These are phyloP conservation scores for Triadica sebifera DNA, from an alignment of 345 rosid species.

Conservation along the genomic window DNA sequence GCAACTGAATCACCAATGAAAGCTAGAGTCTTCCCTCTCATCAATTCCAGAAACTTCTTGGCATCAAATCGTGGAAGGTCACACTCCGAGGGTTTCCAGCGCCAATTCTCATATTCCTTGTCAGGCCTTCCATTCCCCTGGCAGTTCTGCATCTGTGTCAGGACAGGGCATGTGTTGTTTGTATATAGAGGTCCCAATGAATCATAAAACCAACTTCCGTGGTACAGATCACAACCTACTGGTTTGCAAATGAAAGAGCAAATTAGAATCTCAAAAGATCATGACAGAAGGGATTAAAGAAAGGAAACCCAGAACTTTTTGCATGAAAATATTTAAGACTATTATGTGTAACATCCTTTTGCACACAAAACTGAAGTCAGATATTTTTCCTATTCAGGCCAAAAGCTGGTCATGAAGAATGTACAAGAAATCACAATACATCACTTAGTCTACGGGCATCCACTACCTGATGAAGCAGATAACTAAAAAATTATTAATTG, in stretches of 20 bases:
- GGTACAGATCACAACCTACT: conserved; percentile 78
- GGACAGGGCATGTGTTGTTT: conserved; percentile 85
- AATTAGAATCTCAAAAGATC: conserved; percentile 12
- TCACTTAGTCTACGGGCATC: background rate
- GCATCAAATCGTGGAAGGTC: conserved; percentile 90
- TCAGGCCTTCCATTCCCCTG: conserved; percentile 99
- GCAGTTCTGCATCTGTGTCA: conserved; percentile 99
- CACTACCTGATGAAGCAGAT: background rate
- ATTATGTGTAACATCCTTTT: background rate
- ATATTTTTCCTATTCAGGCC: background rate
- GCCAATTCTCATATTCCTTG: conserved; percentile 86
- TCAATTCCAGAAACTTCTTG: conserved; percentile 79
- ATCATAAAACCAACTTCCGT: conserved; percentile 90
- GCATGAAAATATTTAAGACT: background rate
- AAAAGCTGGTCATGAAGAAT: background rate
- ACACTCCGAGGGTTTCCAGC: conserved; percentile 89
- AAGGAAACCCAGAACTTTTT: background rate
- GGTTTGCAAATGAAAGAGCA: conserved; percentile 13
- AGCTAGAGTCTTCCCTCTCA: conserved; percentile 91
- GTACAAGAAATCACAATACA: background rate
- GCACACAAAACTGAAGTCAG: background rate
- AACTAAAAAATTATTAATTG: background rate
- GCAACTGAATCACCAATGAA: conserved; percentile 96
- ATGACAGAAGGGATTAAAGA: background rate
- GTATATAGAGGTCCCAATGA: conserved; percentile 70